Evolutionary conservation across 345 rosid species (phyloP), one percentile per base, ranked within the genome.

Genomic region (Gossypium herbaceum): DNA sequence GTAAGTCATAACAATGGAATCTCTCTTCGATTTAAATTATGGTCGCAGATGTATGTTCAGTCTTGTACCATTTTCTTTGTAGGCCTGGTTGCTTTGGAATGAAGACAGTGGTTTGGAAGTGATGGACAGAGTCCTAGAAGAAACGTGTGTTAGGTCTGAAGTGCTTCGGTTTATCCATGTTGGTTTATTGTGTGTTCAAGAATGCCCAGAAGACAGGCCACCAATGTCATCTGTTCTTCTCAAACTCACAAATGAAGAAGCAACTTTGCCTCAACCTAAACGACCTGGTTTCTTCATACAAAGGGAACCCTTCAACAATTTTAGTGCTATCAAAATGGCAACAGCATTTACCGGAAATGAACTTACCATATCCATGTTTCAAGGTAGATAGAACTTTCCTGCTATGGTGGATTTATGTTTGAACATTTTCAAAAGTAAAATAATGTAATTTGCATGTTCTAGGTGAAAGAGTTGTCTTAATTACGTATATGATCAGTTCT

Each of bases 21-120:
- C 27, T 44, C 29, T 10, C 44, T 19, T 66, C 52, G 44, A 43
- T 43, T 22, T 13, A 34, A 34, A 34, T 34, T 34, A 5, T 0
- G 41, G 41, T 5, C 41, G 7, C 19, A 52, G 56, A 52, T 52
- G 19, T 52, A 52, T 52, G 7, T 52, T 15, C 56, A 6, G 10
- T 15, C 56, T 17, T 52, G 19, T 52, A 17, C 19, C 2, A 16
- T 16, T 52, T 69, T 51, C 9, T 1, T 5, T 27, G 2, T 7
- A 58, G 75, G 75, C 75, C 60, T 72, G 75, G 75, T 15, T 56
- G 65, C 66, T 72, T 17, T 72, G 66, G 75, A 72, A 57, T 7
- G 64, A 58, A 9, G 75, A 45, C 6, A 45, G 50, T 44, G 75
- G 52, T 56, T 13, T 72, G 55, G 66, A 58, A 58, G 4, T 72